Percentiles rank a stretch among this genome's conserved stretches.
Evolutionary conservation across 192 early-diverging fungal species (phyloP).

Genomic region (Phycomyces nitens): DNA sequence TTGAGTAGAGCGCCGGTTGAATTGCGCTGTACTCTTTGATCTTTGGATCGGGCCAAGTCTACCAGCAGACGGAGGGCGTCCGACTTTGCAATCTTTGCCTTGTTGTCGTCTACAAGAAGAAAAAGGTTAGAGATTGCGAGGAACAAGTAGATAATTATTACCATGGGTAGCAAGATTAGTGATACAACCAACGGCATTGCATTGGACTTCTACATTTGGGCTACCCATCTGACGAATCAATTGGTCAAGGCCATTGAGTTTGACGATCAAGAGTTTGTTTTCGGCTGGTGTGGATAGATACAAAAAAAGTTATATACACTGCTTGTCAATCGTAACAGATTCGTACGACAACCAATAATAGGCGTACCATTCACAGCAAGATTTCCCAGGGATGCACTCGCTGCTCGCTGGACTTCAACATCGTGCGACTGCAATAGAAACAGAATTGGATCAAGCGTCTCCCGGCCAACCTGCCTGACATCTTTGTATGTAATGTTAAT

Average conservation of each 20-base stretch:
- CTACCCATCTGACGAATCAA: slow-evolving; percentile 85
- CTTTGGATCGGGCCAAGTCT: slow-evolving; percentile 71
- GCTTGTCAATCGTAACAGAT: neutral
- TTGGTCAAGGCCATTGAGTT: slow-evolving; percentile 78
- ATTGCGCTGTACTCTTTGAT: slow-evolving; percentile 84
- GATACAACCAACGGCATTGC: slow-evolving; percentile 92
- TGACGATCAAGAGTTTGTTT: slow-evolving; percentile 83
- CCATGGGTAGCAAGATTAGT: slow-evolving; percentile 86
- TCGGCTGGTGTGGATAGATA: slow-evolving; percentile 62
- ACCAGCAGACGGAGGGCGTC: slow-evolving; percentile 73
- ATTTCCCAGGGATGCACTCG: slow-evolving; percentile 88
- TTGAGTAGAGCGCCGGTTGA: slow-evolving; percentile 88
- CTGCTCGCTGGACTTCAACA: slow-evolving; percentile 79
- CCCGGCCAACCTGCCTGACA: slow-evolving; percentile 69
- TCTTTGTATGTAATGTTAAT: slow-evolving; percentile 44
- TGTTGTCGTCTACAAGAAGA: slow-evolving; percentile 70
- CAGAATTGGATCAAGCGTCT: slow-evolving; percentile 77
- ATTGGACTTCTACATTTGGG: slow-evolving; percentile 85
- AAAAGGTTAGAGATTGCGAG: slow-evolving; percentile 16
- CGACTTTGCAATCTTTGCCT: slow-evolving; percentile 82
- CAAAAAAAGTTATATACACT: slow-evolving; percentile 10
- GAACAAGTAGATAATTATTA: slow-evolving; percentile 23
- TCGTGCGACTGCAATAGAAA: slow-evolving; percentile 80
- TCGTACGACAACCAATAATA: slow-evolving; percentile 3
- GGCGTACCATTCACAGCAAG: slow-evolving; percentile 74